phyloP scores from a whole-genome alignment of 352 stramenopile species.

The Phytophthora cactorum region DNA sequence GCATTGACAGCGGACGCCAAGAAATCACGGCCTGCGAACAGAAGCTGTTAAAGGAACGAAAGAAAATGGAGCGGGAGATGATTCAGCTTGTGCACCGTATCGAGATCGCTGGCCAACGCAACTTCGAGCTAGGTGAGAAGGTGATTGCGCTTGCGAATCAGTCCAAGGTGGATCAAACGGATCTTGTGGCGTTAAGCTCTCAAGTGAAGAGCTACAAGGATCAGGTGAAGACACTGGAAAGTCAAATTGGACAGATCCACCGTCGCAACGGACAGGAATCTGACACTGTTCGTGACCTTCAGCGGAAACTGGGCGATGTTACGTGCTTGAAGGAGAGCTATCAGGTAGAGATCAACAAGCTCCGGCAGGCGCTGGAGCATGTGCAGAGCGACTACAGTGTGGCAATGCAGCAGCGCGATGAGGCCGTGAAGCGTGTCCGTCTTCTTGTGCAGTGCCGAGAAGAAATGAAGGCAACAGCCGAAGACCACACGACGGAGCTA shows the following conservation, averaged over 20 bases:
- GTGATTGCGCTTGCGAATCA: conserved; percentile 61
- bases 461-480: conserved; percentile 66
- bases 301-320: conserved; percentile 47
- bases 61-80: conserved; percentile 62
- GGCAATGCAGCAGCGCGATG: conserved; percentile 60
- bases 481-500: conserved; percentile 66
- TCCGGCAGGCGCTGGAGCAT: conserved; percentile 47
- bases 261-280: conserved; percentile 36
- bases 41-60: conserved; percentile 64
- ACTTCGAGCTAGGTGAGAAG: conserved; percentile 68
- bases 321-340: conserved; percentile 62
- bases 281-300: conserved; percentile 42
- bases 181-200: conserved; percentile 60
- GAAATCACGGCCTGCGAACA: conserved; percentile 55
- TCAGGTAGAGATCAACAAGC: conserved; percentile 54
- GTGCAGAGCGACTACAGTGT: conserved; percentile 49
- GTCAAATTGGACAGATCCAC: conserved; percentile 40
- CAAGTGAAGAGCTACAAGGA: conserved; percentile 76
- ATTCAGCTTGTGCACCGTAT: conserved; percentile 58
- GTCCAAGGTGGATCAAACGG: conserved; percentile 64
- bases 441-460: conserved; percentile 67
- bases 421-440: conserved; percentile 61
- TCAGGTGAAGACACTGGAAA: conserved; percentile 52
- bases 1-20: conserved; percentile 37
- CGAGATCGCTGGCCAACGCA: conserved; percentile 54